Evolutionary conservation across 2,329 filamentous ascomycete genomes (phyloP), one percentile per base, ranked within the genome.

Genomic region (Decorospora gaudefroyi): DNA sequence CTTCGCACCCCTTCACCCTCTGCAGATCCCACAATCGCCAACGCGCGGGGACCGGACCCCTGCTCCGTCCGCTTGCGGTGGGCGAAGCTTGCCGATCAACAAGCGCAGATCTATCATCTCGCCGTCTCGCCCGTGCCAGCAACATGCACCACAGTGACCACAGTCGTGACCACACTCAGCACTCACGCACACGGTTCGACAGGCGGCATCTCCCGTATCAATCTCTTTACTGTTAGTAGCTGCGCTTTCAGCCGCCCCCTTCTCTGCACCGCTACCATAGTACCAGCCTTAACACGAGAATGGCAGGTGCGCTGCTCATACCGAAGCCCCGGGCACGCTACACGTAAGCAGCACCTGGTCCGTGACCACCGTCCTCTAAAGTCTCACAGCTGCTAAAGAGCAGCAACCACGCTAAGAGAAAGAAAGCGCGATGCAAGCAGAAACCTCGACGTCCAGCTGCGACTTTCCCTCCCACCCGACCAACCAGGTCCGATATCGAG

Each of bases 291-390:
- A 45, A 23, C 32, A 46, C 51, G 16, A 44, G 31, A 49, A 29
- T 16, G 55, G 53, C 57, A 58, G 46, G 50, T 50, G 42, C 43
- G 28, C 42, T 46, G 48, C 34, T 38, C 30, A 28, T 41, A 28
- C 53, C 46, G 35, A 42, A 21, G 34, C n/a, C 36, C 39, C 51
- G 49, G 47, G 28, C 39, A 33, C 22, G 31, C 51, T 47, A 49
- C 45, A 55, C 49, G 42, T 47, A 59, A 55, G 37, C 49, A 51
- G 49, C 37, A 28, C 21, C 11, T 30, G 21, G 30, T 13, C 49
- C 50, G 35, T 40, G 32, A 37, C 39, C 46, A 47, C 40, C 26
- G 37, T n/a, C n/a, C n/a, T n/a, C n/a, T n/a, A n/a, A n/a, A n/a
- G n/a, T n/a, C n/a, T n/a, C 35, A 13, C 40, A 46, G 42, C 43